Conservation (phyloP, 2,329 filamentous ascomycete genomes). For the Pseudogymnoascus sp. region DNA sequence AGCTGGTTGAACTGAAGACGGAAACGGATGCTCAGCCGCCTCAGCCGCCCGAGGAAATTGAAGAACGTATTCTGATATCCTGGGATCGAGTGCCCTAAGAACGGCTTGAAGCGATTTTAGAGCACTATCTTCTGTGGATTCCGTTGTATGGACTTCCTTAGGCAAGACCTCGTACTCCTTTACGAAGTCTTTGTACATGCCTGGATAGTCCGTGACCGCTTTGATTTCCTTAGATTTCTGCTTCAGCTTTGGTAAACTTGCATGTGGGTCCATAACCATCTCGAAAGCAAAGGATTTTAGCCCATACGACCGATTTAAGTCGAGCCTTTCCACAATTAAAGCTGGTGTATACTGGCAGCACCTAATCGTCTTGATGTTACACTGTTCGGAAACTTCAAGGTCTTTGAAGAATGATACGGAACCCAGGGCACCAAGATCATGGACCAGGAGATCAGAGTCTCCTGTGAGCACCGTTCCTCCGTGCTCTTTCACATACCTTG, state of each 20-base stretch:
- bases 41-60: conserved; percentile 29
- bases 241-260: conserved; percentile 21
- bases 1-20: conserved; percentile 14
- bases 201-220: conserved; percentile 14
- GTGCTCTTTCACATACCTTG: conserved; percentile 46
- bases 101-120: conserved; percentile 9
- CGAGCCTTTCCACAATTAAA: conserved; percentile 36
- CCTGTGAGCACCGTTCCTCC: conserved; percentile 60
- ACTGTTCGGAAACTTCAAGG: conserved; percentile 29
- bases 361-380: conserved; percentile 20
- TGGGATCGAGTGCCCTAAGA: conserved; percentile 34
- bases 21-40: conserved; percentile 23
- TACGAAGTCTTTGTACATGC: conserved; percentile 19
- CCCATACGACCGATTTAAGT: conserved; percentile 30
- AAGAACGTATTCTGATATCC: conserved; percentile 41
- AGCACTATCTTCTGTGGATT: not conserved
- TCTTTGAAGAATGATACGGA: conserved; percentile 62
- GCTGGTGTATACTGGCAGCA: conserved; percentile 32
- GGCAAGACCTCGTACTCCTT: conserved; percentile 20
- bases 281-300: conserved; percentile 31
- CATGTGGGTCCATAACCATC: conserved; percentile 21
- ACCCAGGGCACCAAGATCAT: conserved; percentile 55
- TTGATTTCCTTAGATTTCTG: conserved; percentile 17
- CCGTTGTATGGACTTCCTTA: not conserved
- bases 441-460: conserved; percentile 80